These are phyloP conservation scores for Rubus idaeus DNA, from an alignment of 306 rosid genomes.

Conservation along the genomic window DNA sequence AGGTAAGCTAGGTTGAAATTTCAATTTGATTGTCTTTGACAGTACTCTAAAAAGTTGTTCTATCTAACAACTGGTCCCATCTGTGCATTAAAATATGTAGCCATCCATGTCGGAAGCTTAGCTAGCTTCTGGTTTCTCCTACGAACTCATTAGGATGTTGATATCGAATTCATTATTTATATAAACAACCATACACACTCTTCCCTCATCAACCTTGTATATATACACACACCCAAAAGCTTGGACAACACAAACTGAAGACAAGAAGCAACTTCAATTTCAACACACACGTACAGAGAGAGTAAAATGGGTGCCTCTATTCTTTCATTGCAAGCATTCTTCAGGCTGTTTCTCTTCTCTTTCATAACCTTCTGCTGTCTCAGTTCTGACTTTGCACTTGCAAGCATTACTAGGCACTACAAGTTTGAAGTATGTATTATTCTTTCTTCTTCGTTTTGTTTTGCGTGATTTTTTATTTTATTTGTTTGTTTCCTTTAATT, in stretches of 20 bases:
- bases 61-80: slow-evolving; percentile 42
- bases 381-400: slow-evolving; percentile 40
- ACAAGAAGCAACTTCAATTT: not conserved
- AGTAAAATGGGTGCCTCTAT: slow-evolving; percentile 37
- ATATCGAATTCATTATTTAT: slow-evolving; percentile 8
- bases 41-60: slow-evolving; percentile 9
- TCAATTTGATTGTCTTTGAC: slow-evolving; percentile 4
- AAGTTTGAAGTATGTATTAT: slow-evolving; percentile 48
- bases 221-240: slow-evolving; percentile 16
- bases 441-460: not conserved
- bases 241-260: not conserved
- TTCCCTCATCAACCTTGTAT: slow-evolving; percentile 10
- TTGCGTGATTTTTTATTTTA: not conserved
- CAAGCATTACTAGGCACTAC: slow-evolving; percentile 57
- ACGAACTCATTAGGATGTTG: slow-evolving; percentile 24
- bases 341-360: slow-evolving; percentile 29
- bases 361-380: slow-evolving; percentile 13
- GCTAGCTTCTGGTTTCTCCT: slow-evolving; percentile 7
- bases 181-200: slow-evolving; percentile 25
- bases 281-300: not conserved
- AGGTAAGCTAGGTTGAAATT: not conserved
- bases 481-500: not conserved
- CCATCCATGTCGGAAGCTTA: not conserved
- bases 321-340: slow-evolving; percentile 10
- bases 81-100: not conserved